Evolutionary conservation across 2,329 filamentous ascomycete genomes (phyloP).

Genomic region (Aureobasidium sp.): DNA sequence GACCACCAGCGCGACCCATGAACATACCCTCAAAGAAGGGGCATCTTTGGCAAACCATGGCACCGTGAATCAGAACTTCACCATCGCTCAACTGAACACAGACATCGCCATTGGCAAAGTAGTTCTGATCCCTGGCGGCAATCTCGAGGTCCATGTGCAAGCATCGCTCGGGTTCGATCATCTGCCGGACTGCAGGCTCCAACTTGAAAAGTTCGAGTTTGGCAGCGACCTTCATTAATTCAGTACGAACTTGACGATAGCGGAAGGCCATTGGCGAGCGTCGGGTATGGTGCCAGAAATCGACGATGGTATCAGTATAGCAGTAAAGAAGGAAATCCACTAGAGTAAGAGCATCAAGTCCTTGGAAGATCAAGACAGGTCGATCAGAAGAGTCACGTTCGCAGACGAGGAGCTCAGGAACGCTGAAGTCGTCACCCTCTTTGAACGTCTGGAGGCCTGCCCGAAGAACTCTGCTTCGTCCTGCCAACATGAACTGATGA

Average conservation of each 20-base stretch:
- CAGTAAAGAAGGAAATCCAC: constrained; percentile 71
- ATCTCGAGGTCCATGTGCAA: constrained; percentile 62
- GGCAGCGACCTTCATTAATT: constrained; percentile 79
- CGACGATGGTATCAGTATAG: constrained; percentile 72
- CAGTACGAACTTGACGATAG: constrained; percentile 70
- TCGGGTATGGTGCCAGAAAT: constrained; percentile 76
- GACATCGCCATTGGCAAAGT: constrained; percentile 73
- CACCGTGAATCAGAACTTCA: constrained; percentile 62
- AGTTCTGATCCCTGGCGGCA: constrained; percentile 60
- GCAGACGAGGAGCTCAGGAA: constrained; percentile 55
- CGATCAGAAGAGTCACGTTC: constrained; percentile 44
- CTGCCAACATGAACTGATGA: constrained; percentile 72
- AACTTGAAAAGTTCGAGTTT: constrained; percentile 62
- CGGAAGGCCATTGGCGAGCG: constrained; percentile 59
- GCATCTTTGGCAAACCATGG: constrained; percentile 71
- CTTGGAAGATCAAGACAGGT: constrained; percentile 55
- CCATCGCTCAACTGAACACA: constrained; percentile 70
- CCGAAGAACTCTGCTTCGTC: constrained; percentile 62
- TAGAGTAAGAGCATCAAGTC: constrained; percentile 68
- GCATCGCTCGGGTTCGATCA: constrained; percentile 55
- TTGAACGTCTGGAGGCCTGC: constrained; percentile 42
- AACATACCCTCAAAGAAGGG: constrained; percentile 91
- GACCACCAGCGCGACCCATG: constrained; percentile 73
- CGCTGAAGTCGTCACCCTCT: constrained; percentile 44
- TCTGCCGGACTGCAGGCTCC: constrained; percentile 69